These are phyloP conservation scores for Solanum neorickii DNA, from an alignment of 257 asterid species.

Conservation along the genomic window DNA sequence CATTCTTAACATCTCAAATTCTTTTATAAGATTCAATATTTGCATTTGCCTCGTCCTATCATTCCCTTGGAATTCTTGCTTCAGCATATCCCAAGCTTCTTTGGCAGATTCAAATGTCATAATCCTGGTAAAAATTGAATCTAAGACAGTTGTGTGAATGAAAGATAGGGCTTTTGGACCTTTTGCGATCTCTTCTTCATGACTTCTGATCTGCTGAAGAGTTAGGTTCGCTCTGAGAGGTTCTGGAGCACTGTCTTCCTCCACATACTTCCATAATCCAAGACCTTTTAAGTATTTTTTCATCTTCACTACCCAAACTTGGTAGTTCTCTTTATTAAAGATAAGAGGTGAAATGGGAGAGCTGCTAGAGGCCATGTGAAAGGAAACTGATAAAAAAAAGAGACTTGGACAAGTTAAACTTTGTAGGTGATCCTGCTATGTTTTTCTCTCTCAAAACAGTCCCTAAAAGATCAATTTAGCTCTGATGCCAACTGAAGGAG, in stretches of 20 bases:
- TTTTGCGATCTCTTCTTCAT: too few relatives aligned
- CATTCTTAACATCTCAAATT: background rate
- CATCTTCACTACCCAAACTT: background rate
- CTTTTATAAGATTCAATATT: background rate
- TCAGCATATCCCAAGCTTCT: background rate
- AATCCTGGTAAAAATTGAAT: background rate
- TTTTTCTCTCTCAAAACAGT: background rate
- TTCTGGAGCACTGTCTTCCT: background rate
- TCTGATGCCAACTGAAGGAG: background rate
- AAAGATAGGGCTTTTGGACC: background rate
- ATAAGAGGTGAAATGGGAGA: background rate
- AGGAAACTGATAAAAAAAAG: background rate
- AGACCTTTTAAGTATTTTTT: background rate
- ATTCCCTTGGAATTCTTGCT: background rate
- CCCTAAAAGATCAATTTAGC: background rate
- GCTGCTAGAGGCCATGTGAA: background rate
- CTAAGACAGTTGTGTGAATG: fast-evolving
- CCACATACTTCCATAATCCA: background rate
- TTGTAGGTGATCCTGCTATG: background rate
- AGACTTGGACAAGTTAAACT: background rate
- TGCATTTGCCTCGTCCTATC: background rate
- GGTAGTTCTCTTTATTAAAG: background rate
- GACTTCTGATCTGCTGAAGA: too few relatives aligned
- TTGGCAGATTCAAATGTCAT: background rate
- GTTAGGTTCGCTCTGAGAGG: background rate